Percentiles rank a stretch among this genome's conserved stretches.
Evolutionary conservation across 805 yeast genomes (phyloP).

Genomic region (Yamadazyma paraphyllophila): DNA sequence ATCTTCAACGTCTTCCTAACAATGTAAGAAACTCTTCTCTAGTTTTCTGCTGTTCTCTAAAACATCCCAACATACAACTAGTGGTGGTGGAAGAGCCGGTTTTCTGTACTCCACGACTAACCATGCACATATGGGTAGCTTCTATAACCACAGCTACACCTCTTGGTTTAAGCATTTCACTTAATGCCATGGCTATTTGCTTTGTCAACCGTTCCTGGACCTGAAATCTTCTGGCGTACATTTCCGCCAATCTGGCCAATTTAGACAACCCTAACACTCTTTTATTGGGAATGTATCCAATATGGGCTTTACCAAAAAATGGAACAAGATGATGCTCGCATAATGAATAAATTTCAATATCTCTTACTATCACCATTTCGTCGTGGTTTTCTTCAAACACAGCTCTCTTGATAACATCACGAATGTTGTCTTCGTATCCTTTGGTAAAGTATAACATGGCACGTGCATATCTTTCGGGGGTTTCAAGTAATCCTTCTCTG

Average conservation of each 20-base stretch:
- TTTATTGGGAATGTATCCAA: constrained; percentile 95
- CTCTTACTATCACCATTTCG: constrained; percentile 97
- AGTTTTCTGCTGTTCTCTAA: constrained; percentile 90
- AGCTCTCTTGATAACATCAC: constrained; percentile 90
- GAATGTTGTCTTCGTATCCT: constrained; percentile 92
- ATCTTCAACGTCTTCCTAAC: constrained; percentile 54
- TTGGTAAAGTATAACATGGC: constrained; percentile 95
- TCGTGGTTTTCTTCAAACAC: constrained; percentile 98
- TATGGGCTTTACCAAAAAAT: constrained; percentile 93
- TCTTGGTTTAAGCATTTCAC: constrained; percentile 86
- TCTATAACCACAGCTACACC: constrained; percentile 99
- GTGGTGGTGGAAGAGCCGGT: constrained; percentile 92
- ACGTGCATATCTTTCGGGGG: constrained; percentile 94
- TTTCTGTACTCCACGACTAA: constrained; percentile 94
- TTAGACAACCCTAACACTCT: constrained; percentile 90
- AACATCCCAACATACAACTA: constrained; percentile 96
- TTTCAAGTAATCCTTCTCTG: constrained; percentile 87
- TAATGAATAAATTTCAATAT: constrained; percentile 85
- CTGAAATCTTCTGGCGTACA: constrained; percentile 93
- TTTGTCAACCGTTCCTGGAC: constrained; percentile 98
- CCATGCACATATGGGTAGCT: constrained; percentile 99
- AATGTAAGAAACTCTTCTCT: constrained; percentile 92
- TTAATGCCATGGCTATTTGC: constrained; percentile 94
- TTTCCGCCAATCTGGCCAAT: constrained; percentile 92
- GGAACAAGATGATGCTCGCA: constrained; percentile 99